phyloP scores from a whole-genome alignment of 2,329 filamentous ascomycete species.

The Lasiodiplodia theobromae region DNA sequence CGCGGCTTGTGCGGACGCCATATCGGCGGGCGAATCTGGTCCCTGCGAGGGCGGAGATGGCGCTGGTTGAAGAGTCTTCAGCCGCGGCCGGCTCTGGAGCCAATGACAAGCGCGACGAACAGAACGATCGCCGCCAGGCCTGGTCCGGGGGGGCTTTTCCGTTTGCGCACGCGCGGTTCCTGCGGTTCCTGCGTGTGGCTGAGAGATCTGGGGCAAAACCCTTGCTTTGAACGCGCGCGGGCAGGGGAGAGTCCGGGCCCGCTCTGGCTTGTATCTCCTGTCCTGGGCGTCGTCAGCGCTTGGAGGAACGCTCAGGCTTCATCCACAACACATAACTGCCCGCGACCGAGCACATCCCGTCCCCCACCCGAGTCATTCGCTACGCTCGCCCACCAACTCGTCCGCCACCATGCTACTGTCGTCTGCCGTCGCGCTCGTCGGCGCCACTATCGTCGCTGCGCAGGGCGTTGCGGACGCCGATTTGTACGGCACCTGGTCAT shows the following conservation, averaged over 20 bases:
- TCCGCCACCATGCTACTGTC: slow-evolving; percentile 19
- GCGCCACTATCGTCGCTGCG: slow-evolving; percentile 48
- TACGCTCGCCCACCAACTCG: slow-evolving; percentile 25
- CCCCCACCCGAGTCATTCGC: slow-evolving; percentile 28
- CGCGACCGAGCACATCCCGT: slow-evolving; percentile 3
- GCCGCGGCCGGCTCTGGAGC: neutral
- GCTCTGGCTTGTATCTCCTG: neutral
- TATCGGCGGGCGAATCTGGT: slow-evolving; percentile 1
- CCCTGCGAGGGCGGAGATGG: slow-evolving; percentile 8
- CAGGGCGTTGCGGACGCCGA: slow-evolving; percentile 51
- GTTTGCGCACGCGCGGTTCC: slow-evolving; percentile 5
- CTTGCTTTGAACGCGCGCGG: slow-evolving; percentile 9
- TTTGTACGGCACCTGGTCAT: slow-evolving; percentile 75
- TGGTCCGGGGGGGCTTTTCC: neutral
- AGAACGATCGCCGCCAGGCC: slow-evolving; percentile 9
- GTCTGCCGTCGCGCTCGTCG: slow-evolving; percentile 32
- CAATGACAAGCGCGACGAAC: neutral
- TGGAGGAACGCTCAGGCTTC: slow-evolving; percentile 13
- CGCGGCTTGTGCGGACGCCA: slow-evolving; percentile 60
- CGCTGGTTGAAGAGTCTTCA: slow-evolving; percentile 17
- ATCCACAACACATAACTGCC: slow-evolving; percentile 16
- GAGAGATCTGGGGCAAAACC: slow-evolving; percentile 20
- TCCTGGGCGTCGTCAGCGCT: slow-evolving; percentile 20
- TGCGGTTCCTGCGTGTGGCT: slow-evolving; percentile 26
- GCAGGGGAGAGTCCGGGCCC: slow-evolving; percentile 14